Evolutionary conservation across 2,329 filamentous ascomycete genomes (phyloP).

Genomic region (Paraphaeosphaeria minitans): DNA sequence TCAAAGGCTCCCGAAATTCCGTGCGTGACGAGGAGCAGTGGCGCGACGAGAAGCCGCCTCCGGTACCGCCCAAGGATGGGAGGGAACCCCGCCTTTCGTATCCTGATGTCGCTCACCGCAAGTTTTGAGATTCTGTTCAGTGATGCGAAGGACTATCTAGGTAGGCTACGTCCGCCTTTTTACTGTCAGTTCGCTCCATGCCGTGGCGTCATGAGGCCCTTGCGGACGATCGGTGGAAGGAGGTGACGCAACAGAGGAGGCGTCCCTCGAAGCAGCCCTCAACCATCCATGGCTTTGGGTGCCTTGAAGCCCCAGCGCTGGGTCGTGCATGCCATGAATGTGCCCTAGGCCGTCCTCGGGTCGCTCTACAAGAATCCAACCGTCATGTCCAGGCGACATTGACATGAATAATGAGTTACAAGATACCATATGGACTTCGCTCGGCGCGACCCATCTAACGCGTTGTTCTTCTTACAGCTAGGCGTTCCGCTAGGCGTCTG

Average conservation of each 20-base stretch:
- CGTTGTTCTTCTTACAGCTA: neutral
- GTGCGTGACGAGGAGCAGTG: constrained; percentile 16
- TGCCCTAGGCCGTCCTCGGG: neutral
- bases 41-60: constrained; percentile 20
- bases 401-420: neutral
- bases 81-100: constrained; percentile 10
- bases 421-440: neutral
- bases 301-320: neutral
- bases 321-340: neutral
- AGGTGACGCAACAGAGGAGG: neutral
- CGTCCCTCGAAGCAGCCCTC: neutral
- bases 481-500: neutral
- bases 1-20: constrained; percentile 10
- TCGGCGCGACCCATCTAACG: neutral
- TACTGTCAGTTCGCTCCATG: neutral
- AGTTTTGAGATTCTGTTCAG: constrained; percentile 8
- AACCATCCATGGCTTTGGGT: neutral
- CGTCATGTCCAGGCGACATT: neutral
- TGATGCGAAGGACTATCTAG: neutral
- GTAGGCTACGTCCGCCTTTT: neutral
- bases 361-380: neutral
- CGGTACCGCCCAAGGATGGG: constrained; percentile 27
- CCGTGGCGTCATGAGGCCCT: neutral
- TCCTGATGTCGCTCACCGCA: constrained; percentile 15
- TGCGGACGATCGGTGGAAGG: neutral